Evolutionary conservation across 2,329 filamentous ascomycete genomes (phyloP).

Genomic region (Phoma sp.): DNA sequence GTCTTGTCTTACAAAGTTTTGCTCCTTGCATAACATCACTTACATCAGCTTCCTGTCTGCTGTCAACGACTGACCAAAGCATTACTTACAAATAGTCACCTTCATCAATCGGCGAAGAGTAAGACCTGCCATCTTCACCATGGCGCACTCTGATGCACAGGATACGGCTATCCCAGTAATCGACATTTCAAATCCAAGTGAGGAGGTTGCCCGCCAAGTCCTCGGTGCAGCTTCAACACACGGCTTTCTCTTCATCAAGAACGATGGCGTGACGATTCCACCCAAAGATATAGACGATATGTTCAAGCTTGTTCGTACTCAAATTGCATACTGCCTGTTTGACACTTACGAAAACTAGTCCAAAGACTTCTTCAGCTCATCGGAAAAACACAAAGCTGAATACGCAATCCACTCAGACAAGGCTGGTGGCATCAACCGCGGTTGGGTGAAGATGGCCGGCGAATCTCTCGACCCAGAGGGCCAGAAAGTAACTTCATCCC

Average conservation of each 20-base stretch:
- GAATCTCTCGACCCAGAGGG: conserved; percentile 86
- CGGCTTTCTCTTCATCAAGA: conserved; percentile 90
- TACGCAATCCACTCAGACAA: conserved; percentile 73
- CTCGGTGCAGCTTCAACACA: conserved; percentile 80
- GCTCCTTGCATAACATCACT: too few species aligned
- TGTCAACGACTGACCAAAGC: too few species aligned
- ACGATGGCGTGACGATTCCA: conserved; percentile 72
- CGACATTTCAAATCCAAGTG: conserved; percentile 70
- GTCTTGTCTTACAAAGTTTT: too few species aligned
- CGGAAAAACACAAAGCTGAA: conserved; percentile 72
- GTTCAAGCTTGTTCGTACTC: conserved; percentile 70
- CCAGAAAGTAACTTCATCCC: conserved; percentile 66
- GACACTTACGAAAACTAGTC: conserved; percentile 57
- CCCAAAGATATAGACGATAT: conserved; percentile 69
- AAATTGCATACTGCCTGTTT: not conserved
- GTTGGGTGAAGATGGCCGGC: conserved; percentile 86
- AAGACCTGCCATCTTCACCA: conserved; percentile 5
- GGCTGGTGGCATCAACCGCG: conserved; percentile 70
- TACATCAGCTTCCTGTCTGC: too few species aligned
- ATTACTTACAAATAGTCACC: not conserved
- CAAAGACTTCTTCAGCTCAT: conserved; percentile 72
- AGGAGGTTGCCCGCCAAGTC: conserved; percentile 69
- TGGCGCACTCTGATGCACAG: conserved; percentile 18
- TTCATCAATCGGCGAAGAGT: not conserved
- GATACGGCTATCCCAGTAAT: conserved; percentile 72